phyloP scores from a whole-genome alignment of 1,284 basidiomycete species.

The Tilletia horrida region DNA sequence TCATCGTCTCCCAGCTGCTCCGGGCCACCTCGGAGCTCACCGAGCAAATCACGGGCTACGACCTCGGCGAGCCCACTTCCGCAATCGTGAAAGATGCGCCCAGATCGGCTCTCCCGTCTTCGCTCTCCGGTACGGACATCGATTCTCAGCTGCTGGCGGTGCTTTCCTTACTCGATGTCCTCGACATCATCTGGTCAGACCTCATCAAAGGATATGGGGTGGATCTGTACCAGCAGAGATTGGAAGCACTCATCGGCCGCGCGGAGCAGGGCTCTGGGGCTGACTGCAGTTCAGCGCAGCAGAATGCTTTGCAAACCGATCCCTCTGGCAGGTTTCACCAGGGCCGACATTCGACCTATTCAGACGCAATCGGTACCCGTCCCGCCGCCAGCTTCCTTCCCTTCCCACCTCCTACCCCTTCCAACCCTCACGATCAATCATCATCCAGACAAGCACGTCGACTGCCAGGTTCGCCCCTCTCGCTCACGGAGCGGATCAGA shows the following conservation, averaged over 20 bases:
- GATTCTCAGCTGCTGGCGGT: not conserved
- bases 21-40: constrained; percentile 8
- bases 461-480: not conserved
- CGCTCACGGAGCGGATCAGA: constrained; percentile 2
- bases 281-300: not conserved
- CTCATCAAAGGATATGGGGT: not conserved
- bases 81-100: not conserved
- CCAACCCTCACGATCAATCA: not conserved
- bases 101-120: not conserved
- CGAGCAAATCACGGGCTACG: constrained; percentile 5
- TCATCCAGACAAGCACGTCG: not conserved
- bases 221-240: not conserved
- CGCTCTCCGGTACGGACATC: not conserved
- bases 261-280: not conserved
- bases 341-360: not conserved
- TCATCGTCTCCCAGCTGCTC: constrained; percentile 7
- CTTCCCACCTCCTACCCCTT: not conserved
- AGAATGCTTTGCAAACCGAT: not conserved
- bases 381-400: not conserved
- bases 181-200: constrained; percentile 8
- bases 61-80: not conserved
- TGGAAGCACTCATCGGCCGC: not conserved
- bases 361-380: not conserved
- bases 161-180: not conserved
- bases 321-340: constrained; percentile 1